These are phyloP conservation scores for Cladosporium colombiae DNA, from an alignment of 2,329 filamentous ascomycete genomes.

Conservation along the genomic window DNA sequence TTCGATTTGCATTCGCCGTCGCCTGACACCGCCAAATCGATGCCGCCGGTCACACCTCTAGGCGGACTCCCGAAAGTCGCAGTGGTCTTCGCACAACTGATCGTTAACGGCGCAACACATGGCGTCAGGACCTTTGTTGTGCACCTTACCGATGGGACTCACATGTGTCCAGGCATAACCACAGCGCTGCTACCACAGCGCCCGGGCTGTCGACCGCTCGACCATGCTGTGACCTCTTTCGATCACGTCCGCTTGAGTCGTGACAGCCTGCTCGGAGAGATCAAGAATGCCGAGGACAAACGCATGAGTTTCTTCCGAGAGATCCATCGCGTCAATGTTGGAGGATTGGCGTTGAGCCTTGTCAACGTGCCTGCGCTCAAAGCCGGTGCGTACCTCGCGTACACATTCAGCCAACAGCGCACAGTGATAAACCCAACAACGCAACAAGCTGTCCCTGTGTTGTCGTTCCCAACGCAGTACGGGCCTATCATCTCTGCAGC, in stretches of 20 bases:
- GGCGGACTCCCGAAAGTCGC: neutral
- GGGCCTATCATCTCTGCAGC: neutral
- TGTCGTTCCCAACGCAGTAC: neutral
- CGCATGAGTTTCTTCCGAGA: neutral
- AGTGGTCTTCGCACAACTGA: neutral
- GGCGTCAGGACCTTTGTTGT: neutral
- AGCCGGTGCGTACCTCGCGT: neutral
- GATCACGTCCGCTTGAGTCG: neutral
- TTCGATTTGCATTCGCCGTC: constrained; percentile 1
- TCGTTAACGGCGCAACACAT: neutral
- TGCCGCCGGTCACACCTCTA: neutral
- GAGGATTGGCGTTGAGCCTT: neutral
- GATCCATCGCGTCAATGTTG: neutral
- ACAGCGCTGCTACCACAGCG: neutral
- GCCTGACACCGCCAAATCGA: neutral
- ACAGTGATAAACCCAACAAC: neutral
- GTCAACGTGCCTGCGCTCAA: neutral
- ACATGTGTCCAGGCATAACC: neutral
- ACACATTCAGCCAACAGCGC: neutral
- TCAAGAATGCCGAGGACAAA: neutral
- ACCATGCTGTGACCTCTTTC: neutral
- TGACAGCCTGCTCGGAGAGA: neutral
- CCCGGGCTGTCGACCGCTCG: neutral
- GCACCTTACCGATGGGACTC: neutral
- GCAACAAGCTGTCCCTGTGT: neutral